Conservation (phyloP, 768 basidiomycete genomes). For the Suillus ampliporus region DNA sequence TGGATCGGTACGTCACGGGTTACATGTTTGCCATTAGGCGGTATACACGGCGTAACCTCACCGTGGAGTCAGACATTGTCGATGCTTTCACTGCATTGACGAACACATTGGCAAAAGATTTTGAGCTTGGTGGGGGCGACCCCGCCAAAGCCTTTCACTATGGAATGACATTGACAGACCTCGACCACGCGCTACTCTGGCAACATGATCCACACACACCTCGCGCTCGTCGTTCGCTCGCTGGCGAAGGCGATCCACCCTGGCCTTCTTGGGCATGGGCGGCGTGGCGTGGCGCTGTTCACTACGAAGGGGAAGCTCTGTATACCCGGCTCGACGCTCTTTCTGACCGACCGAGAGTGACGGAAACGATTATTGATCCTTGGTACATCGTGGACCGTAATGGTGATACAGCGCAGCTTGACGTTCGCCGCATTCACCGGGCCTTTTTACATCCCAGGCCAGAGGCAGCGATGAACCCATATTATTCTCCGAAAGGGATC, state of each 20-base stretch:
- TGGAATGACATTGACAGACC: too few species aligned
- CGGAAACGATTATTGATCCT: conserved; percentile 21
- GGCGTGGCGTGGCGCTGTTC: background rate
- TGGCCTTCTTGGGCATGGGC: too few species aligned
- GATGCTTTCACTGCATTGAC: too few species aligned
- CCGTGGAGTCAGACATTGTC: too few species aligned
- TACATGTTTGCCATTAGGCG: too few species aligned
- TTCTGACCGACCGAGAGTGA: background rate
- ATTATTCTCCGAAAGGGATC: conserved; percentile 6
- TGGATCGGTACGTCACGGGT: too few species aligned
- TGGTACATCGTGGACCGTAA: conserved; percentile 24
- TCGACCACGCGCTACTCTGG: too few species aligned
- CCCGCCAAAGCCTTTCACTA: too few species aligned
- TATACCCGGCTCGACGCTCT: background rate
- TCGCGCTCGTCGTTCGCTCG: too few species aligned
- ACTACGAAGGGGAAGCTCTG: background rate
- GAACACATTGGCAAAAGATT: background rate
- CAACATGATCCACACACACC: too few species aligned
- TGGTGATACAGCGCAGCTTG: conserved; percentile 14
- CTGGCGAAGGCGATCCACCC: conserved; percentile 6
- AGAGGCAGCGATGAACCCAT: background rate
- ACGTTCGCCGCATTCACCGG: conserved; percentile 15
- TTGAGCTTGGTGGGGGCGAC: background rate
- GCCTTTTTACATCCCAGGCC: conserved; percentile 1
- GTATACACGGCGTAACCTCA: too few species aligned